A percentile compares a stretch with the other conserved stretches of the same genome.
Evolutionary conservation across 108 stramenopile species (phyloP).

Genomic region (Cylindrotheca fusiformis): DNA sequence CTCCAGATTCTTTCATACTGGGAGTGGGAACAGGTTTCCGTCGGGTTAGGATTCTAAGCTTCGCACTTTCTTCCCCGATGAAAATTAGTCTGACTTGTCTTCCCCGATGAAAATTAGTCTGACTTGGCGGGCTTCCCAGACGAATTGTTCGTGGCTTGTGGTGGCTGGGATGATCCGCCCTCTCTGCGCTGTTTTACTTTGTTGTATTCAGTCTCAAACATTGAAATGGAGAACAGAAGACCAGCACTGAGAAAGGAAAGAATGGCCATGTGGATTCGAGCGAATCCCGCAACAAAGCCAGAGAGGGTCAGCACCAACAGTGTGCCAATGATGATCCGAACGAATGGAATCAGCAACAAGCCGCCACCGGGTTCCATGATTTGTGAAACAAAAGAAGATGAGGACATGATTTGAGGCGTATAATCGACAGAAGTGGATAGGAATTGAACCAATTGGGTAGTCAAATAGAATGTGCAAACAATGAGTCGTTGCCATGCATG

Average conservation of each 20-base stretch:
- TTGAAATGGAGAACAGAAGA: slow-evolving; percentile 64
- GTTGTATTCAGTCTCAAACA: slow-evolving; percentile 80
- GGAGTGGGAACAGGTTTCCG: too few species aligned
- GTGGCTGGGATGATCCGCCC: slow-evolving; percentile 1
- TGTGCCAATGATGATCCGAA: slow-evolving; percentile 62
- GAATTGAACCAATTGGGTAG: not conserved
- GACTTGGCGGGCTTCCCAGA: slow-evolving; percentile 38
- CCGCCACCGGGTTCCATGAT: slow-evolving; percentile 84
- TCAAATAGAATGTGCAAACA: not conserved
- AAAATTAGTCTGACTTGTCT: too few species aligned
- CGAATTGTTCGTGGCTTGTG: slow-evolving; percentile 11
- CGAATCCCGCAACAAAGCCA: slow-evolving; percentile 60
- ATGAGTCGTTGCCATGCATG: too few species aligned
- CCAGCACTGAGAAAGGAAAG: slow-evolving; percentile 67
- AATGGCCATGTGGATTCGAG: slow-evolving; percentile 86
- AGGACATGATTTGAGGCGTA: not conserved
- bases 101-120: slow-evolving; percentile 47
- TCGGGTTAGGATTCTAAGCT: too few species aligned
- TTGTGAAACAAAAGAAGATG: slow-evolving; percentile 57
- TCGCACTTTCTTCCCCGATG: too few species aligned
- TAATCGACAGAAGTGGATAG: not conserved
- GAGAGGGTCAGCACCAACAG: slow-evolving; percentile 57
- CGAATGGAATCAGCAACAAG: slow-evolving; percentile 81
- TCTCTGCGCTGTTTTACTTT: slow-evolving; percentile 46
- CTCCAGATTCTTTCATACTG: too few species aligned